Conservation (phyloP, 2,329 filamentous ascomycete species). For the Setomelanomma holmii region DNA sequence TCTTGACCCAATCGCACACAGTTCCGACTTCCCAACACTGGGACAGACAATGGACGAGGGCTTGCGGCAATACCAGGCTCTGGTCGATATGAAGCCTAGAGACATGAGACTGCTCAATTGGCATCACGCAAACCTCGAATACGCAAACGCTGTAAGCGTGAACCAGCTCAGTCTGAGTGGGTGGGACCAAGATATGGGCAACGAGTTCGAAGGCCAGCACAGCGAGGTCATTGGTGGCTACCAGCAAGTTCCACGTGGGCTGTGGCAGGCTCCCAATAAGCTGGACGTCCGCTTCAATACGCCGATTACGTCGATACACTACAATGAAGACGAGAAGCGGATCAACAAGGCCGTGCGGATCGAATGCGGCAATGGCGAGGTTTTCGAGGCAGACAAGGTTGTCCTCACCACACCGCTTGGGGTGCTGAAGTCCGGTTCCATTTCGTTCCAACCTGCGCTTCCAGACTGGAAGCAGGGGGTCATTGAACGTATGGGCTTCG, state of each 20-base stretch:
- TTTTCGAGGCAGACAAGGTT: constrained; percentile 85
- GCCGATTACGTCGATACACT: constrained; percentile 76
- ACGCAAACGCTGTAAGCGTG: constrained; percentile 91
- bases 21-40: constrained; percentile 72
- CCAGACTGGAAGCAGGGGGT: constrained; percentile 84
- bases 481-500: constrained; percentile 86
- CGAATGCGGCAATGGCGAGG: constrained; percentile 78
- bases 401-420: constrained; percentile 90
- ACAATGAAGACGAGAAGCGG: constrained; percentile 41
- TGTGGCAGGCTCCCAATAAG: constrained; percentile 77
- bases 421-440: constrained; percentile 81
- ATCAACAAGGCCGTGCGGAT: constrained; percentile 37
- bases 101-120: constrained; percentile 94
- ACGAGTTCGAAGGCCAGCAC: constrained; percentile 95
- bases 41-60: constrained; percentile 92
- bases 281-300: constrained; percentile 79
- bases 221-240: constrained; percentile 94
- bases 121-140: constrained; percentile 98
- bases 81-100: constrained; percentile 82
- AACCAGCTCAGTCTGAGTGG: constrained; percentile 85
- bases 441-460: constrained; percentile 90
- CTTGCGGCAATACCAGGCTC: constrained; percentile 82
- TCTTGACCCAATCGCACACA: constrained; percentile 69
- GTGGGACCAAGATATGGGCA: constrained; percentile 97
- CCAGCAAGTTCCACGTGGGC: constrained; percentile 86